Conservation (phyloP, 2,329 filamentous ascomycete genomes). For the Emmonsia crescens region DNA sequence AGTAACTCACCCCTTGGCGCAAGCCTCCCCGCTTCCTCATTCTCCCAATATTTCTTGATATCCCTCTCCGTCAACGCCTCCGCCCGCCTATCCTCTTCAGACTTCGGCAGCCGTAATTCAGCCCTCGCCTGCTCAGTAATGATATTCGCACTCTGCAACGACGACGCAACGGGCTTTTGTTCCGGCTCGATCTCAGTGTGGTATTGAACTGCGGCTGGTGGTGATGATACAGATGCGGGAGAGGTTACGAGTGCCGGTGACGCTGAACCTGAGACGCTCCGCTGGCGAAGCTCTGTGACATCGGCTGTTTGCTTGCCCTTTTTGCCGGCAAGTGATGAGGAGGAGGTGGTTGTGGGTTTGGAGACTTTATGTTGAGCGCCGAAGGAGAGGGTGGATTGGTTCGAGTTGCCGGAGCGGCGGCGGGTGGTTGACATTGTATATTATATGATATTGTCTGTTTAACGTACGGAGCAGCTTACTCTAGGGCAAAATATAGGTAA, state of each 20-base stretch:
- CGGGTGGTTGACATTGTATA: slow-evolving; percentile 33
- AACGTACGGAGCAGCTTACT: background rate
- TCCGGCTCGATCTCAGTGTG: slow-evolving; percentile 7
- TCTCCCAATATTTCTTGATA: slow-evolving; percentile 67
- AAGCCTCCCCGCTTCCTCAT: slow-evolving; percentile 56
- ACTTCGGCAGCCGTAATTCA: slow-evolving; percentile 25
- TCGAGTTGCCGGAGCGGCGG: slow-evolving; percentile 26
- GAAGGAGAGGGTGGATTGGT: slow-evolving; percentile 54
- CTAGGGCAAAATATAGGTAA: background rate
- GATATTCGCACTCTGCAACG: slow-evolving; percentile 26
- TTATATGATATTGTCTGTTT: background rate
- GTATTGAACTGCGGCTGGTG: background rate
- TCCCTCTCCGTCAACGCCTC: slow-evolving; percentile 55
- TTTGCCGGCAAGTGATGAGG: slow-evolving; percentile 17
- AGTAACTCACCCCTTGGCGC: slow-evolving; percentile 47
- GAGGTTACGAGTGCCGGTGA: slow-evolving; percentile 4
- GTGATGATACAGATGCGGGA: background rate
- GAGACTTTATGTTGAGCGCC: slow-evolving; percentile 47
- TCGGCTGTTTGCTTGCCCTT: slow-evolving; percentile 10
- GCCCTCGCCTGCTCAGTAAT: slow-evolving; percentile 41
- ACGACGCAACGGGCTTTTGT: slow-evolving; percentile 12
- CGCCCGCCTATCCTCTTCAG: slow-evolving; percentile 38
- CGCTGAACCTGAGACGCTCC: background rate
- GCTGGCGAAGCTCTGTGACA: background rate
- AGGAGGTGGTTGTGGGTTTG: slow-evolving; percentile 37